These are phyloP conservation scores for Myriosclerotinia scirpicola DNA, from an alignment of 2,329 filamentous ascomycete genomes.

Conservation along the genomic window DNA sequence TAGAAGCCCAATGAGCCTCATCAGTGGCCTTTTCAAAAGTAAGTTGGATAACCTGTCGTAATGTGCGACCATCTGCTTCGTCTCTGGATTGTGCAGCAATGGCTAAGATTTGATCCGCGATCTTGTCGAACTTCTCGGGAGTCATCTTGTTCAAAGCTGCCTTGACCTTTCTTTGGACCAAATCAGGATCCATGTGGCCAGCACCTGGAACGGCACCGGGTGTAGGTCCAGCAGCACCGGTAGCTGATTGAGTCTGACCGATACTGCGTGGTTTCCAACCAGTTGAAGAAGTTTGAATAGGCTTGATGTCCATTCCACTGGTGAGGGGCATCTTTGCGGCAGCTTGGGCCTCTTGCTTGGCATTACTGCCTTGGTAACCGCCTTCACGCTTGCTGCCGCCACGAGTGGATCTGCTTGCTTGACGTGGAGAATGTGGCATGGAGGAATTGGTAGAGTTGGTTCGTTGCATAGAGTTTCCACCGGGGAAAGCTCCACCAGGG, in stretches of 20 bases:
- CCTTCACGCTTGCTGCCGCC: slow-evolving; percentile 62
- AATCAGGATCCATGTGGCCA: slow-evolving; percentile 76
- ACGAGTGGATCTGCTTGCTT: slow-evolving; percentile 58
- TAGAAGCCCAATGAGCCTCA: slow-evolving; percentile 96
- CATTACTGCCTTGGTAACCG: slow-evolving; percentile 47
- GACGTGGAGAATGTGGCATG: slow-evolving; percentile 69
- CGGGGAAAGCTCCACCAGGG: slow-evolving; percentile 62
- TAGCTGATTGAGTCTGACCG: slow-evolving; percentile 45
- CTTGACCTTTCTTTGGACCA: slow-evolving; percentile 99
- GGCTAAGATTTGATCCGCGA: slow-evolving; percentile 85
- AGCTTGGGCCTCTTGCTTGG: slow-evolving; percentile 63
- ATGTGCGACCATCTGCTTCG: slow-evolving; percentile 87
- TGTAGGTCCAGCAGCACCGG: slow-evolving; percentile 44
- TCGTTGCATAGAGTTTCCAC: slow-evolving; percentile 58
- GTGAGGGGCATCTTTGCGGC: slow-evolving; percentile 92
- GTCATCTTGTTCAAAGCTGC: slow-evolving; percentile 99
- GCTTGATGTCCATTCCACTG: slow-evolving; percentile 75
- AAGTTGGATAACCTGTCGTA: slow-evolving; percentile 97
- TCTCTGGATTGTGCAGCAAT: slow-evolving; percentile 96
- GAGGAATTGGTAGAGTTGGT: slow-evolving; percentile 56
- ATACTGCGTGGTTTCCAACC: slow-evolving; percentile 91
- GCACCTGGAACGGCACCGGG: slow-evolving; percentile 48
- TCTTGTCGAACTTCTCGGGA: slow-evolving; percentile 96
- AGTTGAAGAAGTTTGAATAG: slow-evolving; percentile 66
- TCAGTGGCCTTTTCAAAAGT: slow-evolving; percentile 99